Base-by-base conservation (phyloP, 768 basidiomycete species). In the Postia placenta region DNA sequence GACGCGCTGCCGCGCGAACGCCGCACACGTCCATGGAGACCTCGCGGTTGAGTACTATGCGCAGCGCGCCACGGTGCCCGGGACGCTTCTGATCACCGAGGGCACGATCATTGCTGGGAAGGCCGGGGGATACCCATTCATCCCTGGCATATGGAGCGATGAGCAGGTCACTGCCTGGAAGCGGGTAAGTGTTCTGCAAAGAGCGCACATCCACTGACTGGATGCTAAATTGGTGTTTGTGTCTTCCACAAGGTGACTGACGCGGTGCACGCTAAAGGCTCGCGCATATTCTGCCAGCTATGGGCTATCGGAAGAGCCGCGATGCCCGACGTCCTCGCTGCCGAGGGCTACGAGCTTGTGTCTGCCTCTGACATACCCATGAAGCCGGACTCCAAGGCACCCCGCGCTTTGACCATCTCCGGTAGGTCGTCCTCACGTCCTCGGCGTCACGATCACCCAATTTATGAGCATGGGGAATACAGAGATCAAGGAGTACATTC, bases 111-210 rank as follows among this genome's bases (percentile, higher is more conserved):
- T 85, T 27, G 70, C 75, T 0, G 59, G 60, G 1, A 54, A 69
- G 5, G 77, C 79, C 0, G 78, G 73, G 3, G 78, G 76, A 1
- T 69, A 64, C 39, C 41, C 42, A 2, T 64, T 75, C 45, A 69
- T 74, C 0, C 85, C 84, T 1, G 85, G 85, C 1, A 77, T 86
- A 45, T 86, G 74, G 68, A 77, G 60, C 9, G 56, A 72, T 1
- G 76, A 74, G 17, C 85, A 89, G 52, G 72, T 70, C 17, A 43
- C 54, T 7, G 68, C 50, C 0, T 80, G 79, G 79, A 77, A 73
- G 52, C 51, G 60, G 45, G 73, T 75, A 27, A 35, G 50, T 47
- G 2, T 25, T 35, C 15, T n/a, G n/a, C n/a, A n/a, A n/a, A n/a
- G n/a, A n/a, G n/a, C n/a, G n/a, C n/a, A n/a, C n/a, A n/a, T n/a